Percentiles rank a stretch among this genome's conserved stretches.
Conservation (phyloP, 345 rosid species). For the Odontarrhena argentea region DNA sequence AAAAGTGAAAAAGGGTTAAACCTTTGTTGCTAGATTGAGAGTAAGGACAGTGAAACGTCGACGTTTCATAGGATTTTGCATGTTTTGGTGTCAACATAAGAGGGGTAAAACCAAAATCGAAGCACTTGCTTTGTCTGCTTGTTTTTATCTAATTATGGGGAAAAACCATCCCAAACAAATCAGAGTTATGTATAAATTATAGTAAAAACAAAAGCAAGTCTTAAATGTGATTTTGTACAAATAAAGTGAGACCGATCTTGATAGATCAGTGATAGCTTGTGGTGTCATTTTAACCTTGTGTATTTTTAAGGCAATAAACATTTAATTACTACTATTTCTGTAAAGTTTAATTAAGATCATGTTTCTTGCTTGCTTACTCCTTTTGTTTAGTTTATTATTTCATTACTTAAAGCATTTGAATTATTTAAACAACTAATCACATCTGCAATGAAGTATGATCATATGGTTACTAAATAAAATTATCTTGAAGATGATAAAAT, state of each 20-base stretch:
- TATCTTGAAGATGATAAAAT: neutral
- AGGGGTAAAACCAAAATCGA: constrained; percentile 35
- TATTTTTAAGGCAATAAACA: constrained; percentile 22
- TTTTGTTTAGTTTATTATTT: neutral
- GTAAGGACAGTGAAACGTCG: constrained; percentile 35
- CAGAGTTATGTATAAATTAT: constrained; percentile 11
- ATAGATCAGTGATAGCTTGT: constrained; percentile 31
- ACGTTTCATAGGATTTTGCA: constrained; percentile 31
- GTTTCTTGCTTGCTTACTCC: neutral
- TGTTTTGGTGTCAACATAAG: constrained; percentile 35
- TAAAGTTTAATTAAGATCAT: neutral
- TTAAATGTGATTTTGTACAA: constrained; percentile 39
- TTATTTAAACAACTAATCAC: neutral
- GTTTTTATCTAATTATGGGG: constrained; percentile 38
- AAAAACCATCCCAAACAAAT: constrained; percentile 17
- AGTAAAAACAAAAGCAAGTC: constrained; percentile 8
- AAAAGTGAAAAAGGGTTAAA: constrained; percentile 30
- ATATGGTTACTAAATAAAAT: neutral
- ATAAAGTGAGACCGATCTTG: constrained; percentile 37
- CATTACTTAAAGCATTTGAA: neutral
- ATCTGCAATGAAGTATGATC: neutral
- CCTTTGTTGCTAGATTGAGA: constrained; percentile 25
- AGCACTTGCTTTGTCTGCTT: constrained; percentile 43
- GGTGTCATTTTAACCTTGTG: constrained; percentile 22
- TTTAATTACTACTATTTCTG: neutral